A percentile compares a stretch with the other conserved stretches of the same genome.
These are phyloP conservation scores for Symbiodinium natans DNA, from an alignment of 73 alveolate species.

Conservation along the genomic window DNA sequence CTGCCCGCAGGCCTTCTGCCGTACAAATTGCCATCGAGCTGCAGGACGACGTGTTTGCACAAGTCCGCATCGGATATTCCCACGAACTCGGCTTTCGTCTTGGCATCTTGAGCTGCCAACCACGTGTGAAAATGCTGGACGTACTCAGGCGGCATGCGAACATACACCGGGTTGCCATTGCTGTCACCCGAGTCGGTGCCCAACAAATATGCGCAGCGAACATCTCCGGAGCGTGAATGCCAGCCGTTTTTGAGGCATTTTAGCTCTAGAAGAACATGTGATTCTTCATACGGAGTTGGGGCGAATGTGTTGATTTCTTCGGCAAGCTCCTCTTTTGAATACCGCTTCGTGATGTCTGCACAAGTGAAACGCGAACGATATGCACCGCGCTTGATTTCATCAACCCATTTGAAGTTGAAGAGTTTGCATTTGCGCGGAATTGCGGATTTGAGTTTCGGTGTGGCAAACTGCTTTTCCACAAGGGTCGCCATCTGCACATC, in stretches of 20 bases:
- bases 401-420: conserved; percentile 45
- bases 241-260: not conserved
- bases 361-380: conserved; percentile 30
- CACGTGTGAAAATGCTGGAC: not conserved
- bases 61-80: not conserved
- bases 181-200: conserved; percentile 25
- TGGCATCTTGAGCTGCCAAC: not conserved
- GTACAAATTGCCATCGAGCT: conserved; percentile 6
- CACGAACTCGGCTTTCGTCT: not conserved
- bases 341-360: not conserved
- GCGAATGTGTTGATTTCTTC: conserved; percentile 34
- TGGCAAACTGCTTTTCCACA: conserved; percentile 19
- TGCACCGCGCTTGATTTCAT: not conserved
- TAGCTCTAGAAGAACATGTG: conserved; percentile 18
- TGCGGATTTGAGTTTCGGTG: not conserved
- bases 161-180: conserved; percentile 18
- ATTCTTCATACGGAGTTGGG: conserved; percentile 22
- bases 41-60: not conserved
- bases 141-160: conserved; percentile 41
- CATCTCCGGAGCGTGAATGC: conserved; percentile 13
- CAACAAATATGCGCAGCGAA: conserved; percentile 16
- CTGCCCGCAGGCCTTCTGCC: conserved; percentile 41
- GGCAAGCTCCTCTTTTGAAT: not conserved
- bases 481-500: conserved; percentile 39
- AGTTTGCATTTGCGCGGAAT: not conserved